A percentile compares a stretch with the other conserved stretches of the same genome.
These are phyloP conservation scores for Paramyrothecium roridum DNA, from an alignment of 2,329 filamentous ascomycete genomes.

Conservation along the genomic window DNA sequence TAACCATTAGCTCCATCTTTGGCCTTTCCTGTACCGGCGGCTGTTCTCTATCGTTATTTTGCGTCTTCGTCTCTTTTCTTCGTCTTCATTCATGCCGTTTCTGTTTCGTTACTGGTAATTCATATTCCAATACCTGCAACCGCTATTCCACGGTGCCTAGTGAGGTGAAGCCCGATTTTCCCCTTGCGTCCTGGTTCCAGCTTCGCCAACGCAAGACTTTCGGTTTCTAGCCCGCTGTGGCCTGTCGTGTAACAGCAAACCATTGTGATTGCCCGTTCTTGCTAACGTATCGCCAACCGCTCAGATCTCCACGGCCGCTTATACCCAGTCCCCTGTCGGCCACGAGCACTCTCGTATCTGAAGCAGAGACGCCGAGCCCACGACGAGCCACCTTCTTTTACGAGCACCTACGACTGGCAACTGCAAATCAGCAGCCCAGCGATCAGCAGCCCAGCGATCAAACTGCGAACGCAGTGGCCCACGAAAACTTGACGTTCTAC, in stretches of 20 bases:
- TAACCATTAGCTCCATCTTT: background rate
- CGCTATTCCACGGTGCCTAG: background rate
- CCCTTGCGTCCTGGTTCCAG: background rate
- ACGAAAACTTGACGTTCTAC: slow-evolving; percentile 23
- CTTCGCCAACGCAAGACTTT: background rate
- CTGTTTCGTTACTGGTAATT: background rate
- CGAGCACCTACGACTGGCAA: slow-evolving; percentile 18
- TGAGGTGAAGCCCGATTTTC: background rate
- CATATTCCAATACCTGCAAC: background rate
- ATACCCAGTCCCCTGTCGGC: slow-evolving; percentile 49
- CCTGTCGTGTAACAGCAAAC: background rate
- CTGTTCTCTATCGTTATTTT: background rate
- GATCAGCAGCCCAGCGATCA: background rate
- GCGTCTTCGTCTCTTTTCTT: background rate
- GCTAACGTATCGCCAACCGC: slow-evolving; percentile 16
- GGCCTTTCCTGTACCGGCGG: too few relatives aligned
- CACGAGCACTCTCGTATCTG: slow-evolving; percentile 38
- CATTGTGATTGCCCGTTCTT: background rate
- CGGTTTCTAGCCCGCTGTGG: background rate
- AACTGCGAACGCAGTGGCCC: background rate
- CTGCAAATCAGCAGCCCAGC: background rate
- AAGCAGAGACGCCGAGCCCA: slow-evolving; percentile 39
- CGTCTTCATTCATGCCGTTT: background rate
- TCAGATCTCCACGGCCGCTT: slow-evolving; percentile 45
- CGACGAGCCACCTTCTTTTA: slow-evolving; percentile 16